Conservation (phyloP, 257 asterid genomes). For the Vinca minor region DNA sequence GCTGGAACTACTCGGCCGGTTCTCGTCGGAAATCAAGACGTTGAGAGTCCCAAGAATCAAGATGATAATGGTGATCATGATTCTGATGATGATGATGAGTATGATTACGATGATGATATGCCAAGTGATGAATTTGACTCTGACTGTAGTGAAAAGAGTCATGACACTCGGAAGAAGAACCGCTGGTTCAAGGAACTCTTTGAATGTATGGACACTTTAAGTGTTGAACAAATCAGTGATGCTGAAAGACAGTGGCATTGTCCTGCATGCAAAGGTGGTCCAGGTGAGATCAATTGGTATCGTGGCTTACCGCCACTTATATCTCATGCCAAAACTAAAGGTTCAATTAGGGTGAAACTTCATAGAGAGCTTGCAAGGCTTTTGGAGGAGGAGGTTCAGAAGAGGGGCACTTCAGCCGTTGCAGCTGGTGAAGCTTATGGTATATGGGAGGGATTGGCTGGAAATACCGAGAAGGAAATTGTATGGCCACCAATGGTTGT, state of each 20-base stretch:
- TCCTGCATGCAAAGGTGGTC: slow-evolving; percentile 43
- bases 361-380: slow-evolving; percentile 36
- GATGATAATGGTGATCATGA: slow-evolving; percentile 25
- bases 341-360: slow-evolving; percentile 25
- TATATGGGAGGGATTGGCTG: slow-evolving; percentile 23
- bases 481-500: slow-evolving; percentile 45
- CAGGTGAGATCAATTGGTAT: slow-evolving; percentile 40
- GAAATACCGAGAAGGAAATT: slow-evolving; percentile 23
- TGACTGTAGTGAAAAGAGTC: slow-evolving; percentile 29
- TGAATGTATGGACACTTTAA: slow-evolving; percentile 23
- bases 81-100: slow-evolving; percentile 24
- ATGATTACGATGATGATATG: slow-evolving; percentile 31
- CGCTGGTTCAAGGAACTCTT: slow-evolving; percentile 26
- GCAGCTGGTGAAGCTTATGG: slow-evolving; percentile 31
- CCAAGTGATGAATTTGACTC: slow-evolving; percentile 29
- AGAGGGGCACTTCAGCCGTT: slow-evolving; percentile 26
- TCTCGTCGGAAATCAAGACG: neutral
- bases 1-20: slow-evolving; percentile 22
- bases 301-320: slow-evolving; percentile 35
- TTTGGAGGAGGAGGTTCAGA: slow-evolving; percentile 36
- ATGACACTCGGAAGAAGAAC: slow-evolving; percentile 23
- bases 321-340: slow-evolving; percentile 36
- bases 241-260: slow-evolving; percentile 38
- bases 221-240: slow-evolving; percentile 23
- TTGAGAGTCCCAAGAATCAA: slow-evolving; percentile 9